Evolutionary conservation across 331 rosid genomes (phyloP).

Genomic region (Acacia pycnantha): DNA sequence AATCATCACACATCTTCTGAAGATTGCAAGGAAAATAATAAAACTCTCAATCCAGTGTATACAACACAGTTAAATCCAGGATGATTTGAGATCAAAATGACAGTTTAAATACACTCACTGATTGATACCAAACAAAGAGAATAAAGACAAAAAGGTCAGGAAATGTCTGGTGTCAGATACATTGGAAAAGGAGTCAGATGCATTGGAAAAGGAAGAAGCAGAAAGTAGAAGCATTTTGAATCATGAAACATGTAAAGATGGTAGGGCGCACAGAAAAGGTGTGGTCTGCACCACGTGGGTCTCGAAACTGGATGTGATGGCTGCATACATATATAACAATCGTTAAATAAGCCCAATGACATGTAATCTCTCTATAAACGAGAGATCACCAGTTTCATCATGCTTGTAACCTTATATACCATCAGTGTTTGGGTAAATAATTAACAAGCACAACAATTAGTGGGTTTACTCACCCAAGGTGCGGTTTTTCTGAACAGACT

Average conservation of each 20-base stretch:
- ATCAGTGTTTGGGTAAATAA: neutral
- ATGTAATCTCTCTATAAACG: too few relatives aligned
- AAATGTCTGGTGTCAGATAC: neutral
- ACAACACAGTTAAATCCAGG: neutral
- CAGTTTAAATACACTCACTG: neutral
- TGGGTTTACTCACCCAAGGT: neutral
- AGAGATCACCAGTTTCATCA: too few relatives aligned
- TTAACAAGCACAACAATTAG: constrained; percentile 9
- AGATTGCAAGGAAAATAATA: constrained; percentile 2
- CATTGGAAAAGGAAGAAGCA: neutral
- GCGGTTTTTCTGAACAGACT: neutral
- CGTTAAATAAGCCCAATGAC: too few relatives aligned
- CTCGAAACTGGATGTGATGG: neutral
- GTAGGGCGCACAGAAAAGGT: neutral
- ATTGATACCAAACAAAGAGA: constrained; percentile 7
- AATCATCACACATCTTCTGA: constrained; percentile 18
- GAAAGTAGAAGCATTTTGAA: neutral
- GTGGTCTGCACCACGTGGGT: neutral
- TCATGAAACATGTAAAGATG: neutral
- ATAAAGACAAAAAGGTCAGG: constrained; percentile 11
- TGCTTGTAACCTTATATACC: too few relatives aligned
- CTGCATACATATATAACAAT: neutral
- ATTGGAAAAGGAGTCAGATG: neutral
- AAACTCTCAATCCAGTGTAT: constrained; percentile 24
- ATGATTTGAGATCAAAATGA: neutral